Evolutionary conservation across 2,329 filamentous ascomycete species (phyloP), one percentile per base, ranked within the genome.

Genomic region (Pseudogymnoascus sp.): DNA sequence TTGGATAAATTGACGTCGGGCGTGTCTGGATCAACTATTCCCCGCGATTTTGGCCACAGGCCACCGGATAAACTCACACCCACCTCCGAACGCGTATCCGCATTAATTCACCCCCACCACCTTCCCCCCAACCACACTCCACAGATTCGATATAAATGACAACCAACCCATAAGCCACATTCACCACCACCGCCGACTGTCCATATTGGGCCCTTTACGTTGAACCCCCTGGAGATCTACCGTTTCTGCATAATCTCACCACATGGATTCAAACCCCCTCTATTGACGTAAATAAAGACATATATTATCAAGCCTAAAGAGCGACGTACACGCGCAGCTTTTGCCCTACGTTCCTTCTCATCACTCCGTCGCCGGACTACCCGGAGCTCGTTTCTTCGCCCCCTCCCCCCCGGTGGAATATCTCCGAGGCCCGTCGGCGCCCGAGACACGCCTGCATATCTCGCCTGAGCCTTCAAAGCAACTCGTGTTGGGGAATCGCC

Each of bases 101-200:
- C 3, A 56, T 56, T 34, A 34, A 56, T 56, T 1, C 46, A 56
- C 46, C 46, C 46, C 46, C 14, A 31, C 42, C 12, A 46, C 43
- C 43, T n/a, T 14, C 25, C 46, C 46, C 46, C 28, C 14, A 56
- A 56, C n/a, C 46, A 34, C 46, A 56, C 25, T 56, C 46, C 46
- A 56, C 25, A 56, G 46, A 56, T 56, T 56, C 28, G 49, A 56
- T 56, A 56, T 56, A 56, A 34, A 56, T 56, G 49, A 56, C 49
- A 56, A 21, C 49, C 49, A 56, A 56, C 49, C 49, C 28, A 34
- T 21, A 56, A 34, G 49, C 49, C 49, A 56, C 49, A 56, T 56
- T 28, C 28, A 56, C 49, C 49, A 56, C 25, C 49, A 56, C 28
- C 49, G 18, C 49, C 46, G 25, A 21, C 49, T 56, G 34, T 56